Percentiles rank a stretch among this genome's conserved stretches.
phyloP scores from a whole-genome alignment of 306 rosid species.

The Vigna nakashimae region DNA sequence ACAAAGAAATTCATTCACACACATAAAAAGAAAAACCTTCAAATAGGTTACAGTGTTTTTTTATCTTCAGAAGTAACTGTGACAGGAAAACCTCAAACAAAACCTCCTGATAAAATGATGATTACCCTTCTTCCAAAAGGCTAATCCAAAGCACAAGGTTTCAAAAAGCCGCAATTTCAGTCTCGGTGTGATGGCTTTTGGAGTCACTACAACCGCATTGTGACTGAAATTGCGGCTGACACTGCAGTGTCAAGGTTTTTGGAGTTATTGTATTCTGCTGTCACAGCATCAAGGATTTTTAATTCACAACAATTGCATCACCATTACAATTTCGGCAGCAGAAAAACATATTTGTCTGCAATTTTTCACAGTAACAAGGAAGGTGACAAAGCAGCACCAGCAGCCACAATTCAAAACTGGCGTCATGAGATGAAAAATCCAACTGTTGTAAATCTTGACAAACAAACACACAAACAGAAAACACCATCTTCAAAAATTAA shows the following conservation, averaged over 20 bases:
- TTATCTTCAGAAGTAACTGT: background rate
- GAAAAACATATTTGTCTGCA: too few relatives aligned
- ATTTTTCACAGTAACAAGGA: background rate
- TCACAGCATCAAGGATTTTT: background rate
- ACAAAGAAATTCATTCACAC: slow-evolving; percentile 6
- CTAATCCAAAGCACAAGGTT: background rate
- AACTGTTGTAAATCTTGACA: background rate
- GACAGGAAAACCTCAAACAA: background rate
- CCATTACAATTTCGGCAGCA: background rate
- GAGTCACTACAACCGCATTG: background rate
- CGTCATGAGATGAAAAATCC: background rate
- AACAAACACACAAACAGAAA: too few relatives aligned
- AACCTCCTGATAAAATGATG: slow-evolving; percentile 10
- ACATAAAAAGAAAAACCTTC: background rate
- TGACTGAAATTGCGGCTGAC: background rate
- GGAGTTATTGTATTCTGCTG: background rate
- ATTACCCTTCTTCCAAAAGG: background rate
- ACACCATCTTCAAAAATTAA: too few relatives aligned
- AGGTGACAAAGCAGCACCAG: background rate
- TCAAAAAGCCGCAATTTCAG: background rate
- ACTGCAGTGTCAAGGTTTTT: background rate
- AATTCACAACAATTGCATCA: background rate
- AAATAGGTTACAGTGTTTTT: background rate
- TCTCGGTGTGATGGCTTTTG: background rate
- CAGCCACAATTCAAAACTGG: background rate